Evolutionary conservation across 305 asterid genomes (phyloP).

Genomic region (Coffea humblotiana): DNA sequence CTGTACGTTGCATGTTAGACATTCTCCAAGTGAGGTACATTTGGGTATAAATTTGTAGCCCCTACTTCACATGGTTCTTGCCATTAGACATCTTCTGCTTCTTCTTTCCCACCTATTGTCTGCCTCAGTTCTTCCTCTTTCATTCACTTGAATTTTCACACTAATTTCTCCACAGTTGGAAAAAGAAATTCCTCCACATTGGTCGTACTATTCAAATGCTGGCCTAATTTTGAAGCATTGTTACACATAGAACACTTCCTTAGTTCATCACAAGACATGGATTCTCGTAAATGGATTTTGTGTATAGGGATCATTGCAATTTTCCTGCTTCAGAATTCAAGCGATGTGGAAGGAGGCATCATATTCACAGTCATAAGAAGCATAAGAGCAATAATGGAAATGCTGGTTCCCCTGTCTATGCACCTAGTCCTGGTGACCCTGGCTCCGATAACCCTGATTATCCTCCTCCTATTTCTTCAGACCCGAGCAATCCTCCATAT

Average conservation of each 20-base stretch:
- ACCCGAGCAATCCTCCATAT: constrained; percentile 31
- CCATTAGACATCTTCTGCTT: constrained; percentile 12
- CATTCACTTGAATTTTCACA: neutral
- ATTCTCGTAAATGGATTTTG: constrained; percentile 9
- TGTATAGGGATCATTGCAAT: constrained; percentile 20
- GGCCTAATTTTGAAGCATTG: neutral
- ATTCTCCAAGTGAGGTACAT: constrained; percentile 8
- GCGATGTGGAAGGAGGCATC: constrained; percentile 46
- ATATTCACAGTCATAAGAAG: constrained; percentile 36
- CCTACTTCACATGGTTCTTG: constrained; percentile 29
- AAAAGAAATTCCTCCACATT: neutral
- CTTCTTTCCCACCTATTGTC: neutral
- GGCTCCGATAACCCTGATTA: constrained; percentile 18
- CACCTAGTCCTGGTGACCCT: constrained; percentile 33
- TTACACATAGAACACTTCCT: too few species aligned
- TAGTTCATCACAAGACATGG: constrained; percentile 29
- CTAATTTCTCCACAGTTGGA: neutral
- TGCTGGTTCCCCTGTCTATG: constrained; percentile 24
- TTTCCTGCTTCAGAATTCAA: constrained; percentile 19
- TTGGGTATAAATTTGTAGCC: constrained; percentile 46
- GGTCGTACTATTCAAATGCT: neutral
- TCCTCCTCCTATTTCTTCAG: constrained; percentile 45
- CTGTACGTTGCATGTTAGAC: constrained; percentile 20
- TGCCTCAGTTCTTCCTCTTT: neutral
- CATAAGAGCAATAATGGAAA: constrained; percentile 28